These are phyloP conservation scores for Neonectria ditissima DNA, from an alignment of 2,329 filamentous ascomycete species.

Conservation along the genomic window DNA sequence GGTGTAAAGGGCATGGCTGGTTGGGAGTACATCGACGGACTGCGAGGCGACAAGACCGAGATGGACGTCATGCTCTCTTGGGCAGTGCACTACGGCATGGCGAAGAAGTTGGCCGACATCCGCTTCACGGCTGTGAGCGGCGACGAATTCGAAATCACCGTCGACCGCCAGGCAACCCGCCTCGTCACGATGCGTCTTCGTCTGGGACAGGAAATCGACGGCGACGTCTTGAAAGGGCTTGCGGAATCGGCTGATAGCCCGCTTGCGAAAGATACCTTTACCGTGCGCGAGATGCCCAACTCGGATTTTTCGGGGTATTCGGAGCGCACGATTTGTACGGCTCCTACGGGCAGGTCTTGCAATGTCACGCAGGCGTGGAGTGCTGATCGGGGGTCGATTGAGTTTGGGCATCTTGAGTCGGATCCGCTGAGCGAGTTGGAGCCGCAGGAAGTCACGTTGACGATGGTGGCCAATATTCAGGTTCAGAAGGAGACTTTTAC, in stretches of 20 bases:
- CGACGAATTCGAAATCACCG: neutral
- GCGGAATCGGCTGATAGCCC: neutral
- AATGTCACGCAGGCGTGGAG: neutral
- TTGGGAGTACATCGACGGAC: neutral
- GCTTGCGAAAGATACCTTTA: neutral
- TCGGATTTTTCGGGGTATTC: neutral
- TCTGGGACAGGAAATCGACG: neutral
- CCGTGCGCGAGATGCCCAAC: conserved; percentile 1
- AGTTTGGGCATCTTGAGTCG: neutral
- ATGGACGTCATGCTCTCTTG: neutral
- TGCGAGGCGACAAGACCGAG: neutral
- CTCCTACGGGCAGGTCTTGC: neutral
- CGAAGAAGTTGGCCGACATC: neutral
- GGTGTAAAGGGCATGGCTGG: neutral
- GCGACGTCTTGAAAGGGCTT: neutral
- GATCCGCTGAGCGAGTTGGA: neutral
- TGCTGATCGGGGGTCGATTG: neutral
- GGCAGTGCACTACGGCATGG: neutral
- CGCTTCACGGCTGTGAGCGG: neutral
- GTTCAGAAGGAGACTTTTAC: neutral
- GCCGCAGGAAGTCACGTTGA: neutral
- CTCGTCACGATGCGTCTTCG: neutral
- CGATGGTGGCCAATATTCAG: neutral
- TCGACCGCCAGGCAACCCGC: neutral
- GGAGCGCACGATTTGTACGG: neutral